Evolutionary conservation across 1,139 yeast genomes (phyloP).

Genomic region (Candida smagusa): DNA sequence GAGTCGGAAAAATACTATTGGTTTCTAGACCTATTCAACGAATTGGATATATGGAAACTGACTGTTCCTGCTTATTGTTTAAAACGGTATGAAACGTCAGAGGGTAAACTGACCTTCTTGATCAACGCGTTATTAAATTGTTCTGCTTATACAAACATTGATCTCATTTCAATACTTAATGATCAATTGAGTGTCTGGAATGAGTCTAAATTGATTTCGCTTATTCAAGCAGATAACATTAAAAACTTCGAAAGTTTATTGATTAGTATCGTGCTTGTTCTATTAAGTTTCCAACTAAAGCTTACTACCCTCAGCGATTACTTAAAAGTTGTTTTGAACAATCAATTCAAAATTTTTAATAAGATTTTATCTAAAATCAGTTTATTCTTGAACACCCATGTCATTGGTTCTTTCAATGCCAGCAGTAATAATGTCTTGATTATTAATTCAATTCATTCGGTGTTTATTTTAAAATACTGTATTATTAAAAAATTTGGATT

Average conservation of each 20-base stretch:
- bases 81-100: conserved; percentile 10
- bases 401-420: not conserved
- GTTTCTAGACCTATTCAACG: conserved; percentile 42
- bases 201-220: conserved; percentile 11
- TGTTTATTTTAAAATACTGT: conserved; percentile 30
- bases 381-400: conserved; percentile 9
- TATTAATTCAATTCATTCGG: conserved; percentile 28
- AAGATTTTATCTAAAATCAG: conserved; percentile 21
- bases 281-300: conserved; percentile 21
- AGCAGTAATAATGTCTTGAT: conserved; percentile 16
- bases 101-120: conserved; percentile 20
- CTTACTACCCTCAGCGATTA: conserved; percentile 11
- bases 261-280: conserved; percentile 28
- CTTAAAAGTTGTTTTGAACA: conserved; percentile 19
- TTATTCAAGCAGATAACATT: conserved; percentile 16
- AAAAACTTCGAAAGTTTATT: conserved; percentile 22
- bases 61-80: conserved; percentile 36
- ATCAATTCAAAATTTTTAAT: conserved; percentile 34
- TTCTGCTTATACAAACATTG: conserved; percentile 15
- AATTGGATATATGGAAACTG: conserved; percentile 36
- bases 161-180: conserved; percentile 16
- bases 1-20: conserved; percentile 36
- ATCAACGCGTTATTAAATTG: conserved; percentile 33
- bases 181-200: conserved; percentile 28
- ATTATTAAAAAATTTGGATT: conserved; percentile 18